Evolutionary conservation across 2,329 filamentous ascomycete species (phyloP).

Genomic region (Colletotrichum acutatum): DNA sequence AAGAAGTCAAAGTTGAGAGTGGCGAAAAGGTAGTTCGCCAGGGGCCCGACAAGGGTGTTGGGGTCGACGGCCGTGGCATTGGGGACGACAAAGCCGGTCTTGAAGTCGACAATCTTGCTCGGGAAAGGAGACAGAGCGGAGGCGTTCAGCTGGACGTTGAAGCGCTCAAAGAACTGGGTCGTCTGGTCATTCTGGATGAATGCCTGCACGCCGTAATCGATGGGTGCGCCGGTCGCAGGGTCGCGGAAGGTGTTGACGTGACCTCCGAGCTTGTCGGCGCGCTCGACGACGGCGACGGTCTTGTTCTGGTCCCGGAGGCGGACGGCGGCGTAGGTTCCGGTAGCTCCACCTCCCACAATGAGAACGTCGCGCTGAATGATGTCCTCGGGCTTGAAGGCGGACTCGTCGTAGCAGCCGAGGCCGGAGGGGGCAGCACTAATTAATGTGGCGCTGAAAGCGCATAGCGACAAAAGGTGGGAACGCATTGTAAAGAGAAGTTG

Average conservation of each 20-base stretch:
- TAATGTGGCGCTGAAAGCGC: constrained; percentile 21
- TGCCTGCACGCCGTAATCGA: constrained; percentile 49
- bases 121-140: constrained; percentile 27
- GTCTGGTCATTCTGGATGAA: constrained; percentile 52
- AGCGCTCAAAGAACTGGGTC: constrained; percentile 55
- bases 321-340: constrained; percentile 60
- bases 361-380: constrained; percentile 53
- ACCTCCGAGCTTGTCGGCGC: constrained; percentile 48
- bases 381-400: constrained; percentile 28
- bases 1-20: constrained; percentile 28
- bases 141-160: constrained; percentile 46
- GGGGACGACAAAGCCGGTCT: constrained; percentile 30
- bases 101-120: constrained; percentile 34
- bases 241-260: constrained; percentile 60
- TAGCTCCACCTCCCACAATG: constrained; percentile 64
- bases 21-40: constrained; percentile 23
- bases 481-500: background rate
- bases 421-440: constrained; percentile 12
- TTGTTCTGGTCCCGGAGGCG: constrained; percentile 61
- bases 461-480: constrained; percentile 12
- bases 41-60: constrained; percentile 10
- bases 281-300: constrained; percentile 59
- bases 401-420: constrained; percentile 28
- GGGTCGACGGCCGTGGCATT: constrained; percentile 31
- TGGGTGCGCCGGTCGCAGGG: constrained; percentile 45